These are phyloP conservation scores for Mycena belliarum DNA, from an alignment of 768 basidiomycete genomes.

Conservation along the genomic window DNA sequence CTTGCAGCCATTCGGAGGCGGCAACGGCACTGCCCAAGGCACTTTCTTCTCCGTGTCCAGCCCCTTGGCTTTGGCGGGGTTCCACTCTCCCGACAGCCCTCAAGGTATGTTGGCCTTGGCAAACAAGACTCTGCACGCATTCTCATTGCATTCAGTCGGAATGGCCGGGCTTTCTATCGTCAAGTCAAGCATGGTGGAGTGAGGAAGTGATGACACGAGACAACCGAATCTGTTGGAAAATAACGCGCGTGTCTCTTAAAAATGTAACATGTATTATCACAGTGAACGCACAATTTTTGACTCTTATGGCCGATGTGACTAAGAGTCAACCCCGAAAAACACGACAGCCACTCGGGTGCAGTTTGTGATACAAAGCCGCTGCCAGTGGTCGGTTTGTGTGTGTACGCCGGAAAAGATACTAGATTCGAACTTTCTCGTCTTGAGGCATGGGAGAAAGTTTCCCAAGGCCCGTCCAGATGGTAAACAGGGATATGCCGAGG, in stretches of 20 bases:
- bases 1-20: slow-evolving; percentile 4
- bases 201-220: not conserved
- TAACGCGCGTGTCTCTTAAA: not conserved
- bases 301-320: too few relatives aligned
- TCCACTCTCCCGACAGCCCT: not conserved
- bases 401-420: too few relatives aligned
- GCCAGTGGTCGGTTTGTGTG: too few relatives aligned
- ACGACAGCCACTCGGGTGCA: too few relatives aligned
- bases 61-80: slow-evolving; percentile 3
- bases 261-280: slow-evolving; percentile 3
- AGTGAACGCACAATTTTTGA: too few relatives aligned
- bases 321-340: too few relatives aligned
- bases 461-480: too few relatives aligned
- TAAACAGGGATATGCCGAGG: too few relatives aligned
- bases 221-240: not conserved
- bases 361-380: too few relatives aligned
- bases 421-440: too few relatives aligned
- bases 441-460: too few relatives aligned
- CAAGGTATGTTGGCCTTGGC: not conserved
- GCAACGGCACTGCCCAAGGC: not conserved
- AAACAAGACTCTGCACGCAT: not conserved
- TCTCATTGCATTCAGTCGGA: not conserved
- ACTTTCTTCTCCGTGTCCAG: slow-evolving; percentile 5
- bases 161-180: slow-evolving; percentile 8
- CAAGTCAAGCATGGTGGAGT: slow-evolving; percentile 1